Base-by-base conservation (phyloP, 495 filamentous ascomycete genomes). In the Aspergillus baeticus region DNA sequence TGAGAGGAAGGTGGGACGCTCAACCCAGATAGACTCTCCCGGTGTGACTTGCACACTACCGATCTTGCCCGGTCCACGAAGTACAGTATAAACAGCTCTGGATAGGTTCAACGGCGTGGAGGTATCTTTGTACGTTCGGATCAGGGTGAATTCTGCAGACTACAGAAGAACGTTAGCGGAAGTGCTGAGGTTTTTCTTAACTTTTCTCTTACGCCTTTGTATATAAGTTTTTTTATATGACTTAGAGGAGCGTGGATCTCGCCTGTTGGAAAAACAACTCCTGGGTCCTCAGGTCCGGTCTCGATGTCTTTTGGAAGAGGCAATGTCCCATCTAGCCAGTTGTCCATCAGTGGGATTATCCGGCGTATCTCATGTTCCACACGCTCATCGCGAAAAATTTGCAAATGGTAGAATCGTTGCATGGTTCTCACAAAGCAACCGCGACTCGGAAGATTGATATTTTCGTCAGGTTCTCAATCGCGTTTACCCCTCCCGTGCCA, bases 21-120 rank as follows among this genome's bases (percentile, higher is more conserved):
- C 38, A 41, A 41, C 38, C 38, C 38, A 41, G 38, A 41, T 41
- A 41, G 38, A 41, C 38, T 41, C 38, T 41, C 38, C 38, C n/a
- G 38, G 38, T 41, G 15, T 20, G 38, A 41, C 38, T 18, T 41
- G 15, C 38, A 41, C 38, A 41, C 21, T 41, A 20, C 38, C 38
- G 21, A 41, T 41, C 38, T 20, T 41, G 14, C 38, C 42, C 21
- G 14, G 18, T 45, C 42, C 42, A 23, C 42, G 22, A 45, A 45
- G 42, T 45, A 45, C 42, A 45, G 42, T 45, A 45, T 45, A 45
- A 45, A 29, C 42, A 15, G 42, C 42, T 10, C 17, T 23, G 6
- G 42, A 45, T 18, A 45, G 42, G 20, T 42, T 42, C 39, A n/a
- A 42, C 39, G 20, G 39, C 15, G 39, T 42, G 39, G 39, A 42